These are phyloP conservation scores for Caloboletus firmus DNA, from an alignment of 1,284 basidiomycete species.

Conservation along the genomic window DNA sequence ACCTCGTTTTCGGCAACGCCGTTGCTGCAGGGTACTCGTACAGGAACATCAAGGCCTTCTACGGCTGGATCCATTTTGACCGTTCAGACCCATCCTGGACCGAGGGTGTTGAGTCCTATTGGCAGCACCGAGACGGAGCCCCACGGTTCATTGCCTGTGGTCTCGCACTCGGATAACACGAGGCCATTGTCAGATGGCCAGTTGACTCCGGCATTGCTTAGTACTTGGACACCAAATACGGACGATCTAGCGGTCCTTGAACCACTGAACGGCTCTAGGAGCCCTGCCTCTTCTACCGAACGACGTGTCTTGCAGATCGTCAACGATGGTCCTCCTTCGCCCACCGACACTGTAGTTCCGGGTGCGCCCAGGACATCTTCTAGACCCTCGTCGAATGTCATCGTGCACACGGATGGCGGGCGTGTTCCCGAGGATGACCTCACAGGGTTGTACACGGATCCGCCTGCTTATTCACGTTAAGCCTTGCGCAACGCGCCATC, in stretches of 20 bases:
- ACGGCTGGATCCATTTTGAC: constrained; percentile 40
- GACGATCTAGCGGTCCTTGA: constrained; percentile 25
- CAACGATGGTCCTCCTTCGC: constrained; percentile 29
- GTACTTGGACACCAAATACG: constrained; percentile 20
- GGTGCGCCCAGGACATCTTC: constrained; percentile 1
- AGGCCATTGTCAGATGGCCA: constrained; percentile 10
- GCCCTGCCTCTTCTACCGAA: constrained; percentile 20
- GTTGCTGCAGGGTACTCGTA: constrained; percentile 20
- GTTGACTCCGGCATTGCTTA: constrained; percentile 4
- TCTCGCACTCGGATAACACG: constrained; percentile 18
- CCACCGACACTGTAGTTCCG: constrained; percentile 12
- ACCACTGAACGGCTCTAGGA: constrained; percentile 22
- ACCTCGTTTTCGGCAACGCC: constrained; percentile 31
- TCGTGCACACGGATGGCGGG: constrained; percentile 33
- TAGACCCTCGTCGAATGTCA: constrained; percentile 10
- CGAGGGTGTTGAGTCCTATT: constrained; percentile 6
- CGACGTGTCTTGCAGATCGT: constrained; percentile 30
- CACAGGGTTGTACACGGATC: constrained; percentile 1
- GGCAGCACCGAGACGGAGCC: constrained; percentile 6
- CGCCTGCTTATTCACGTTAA: constrained; percentile 30
- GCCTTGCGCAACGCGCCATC: not conserved
- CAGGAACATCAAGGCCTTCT: constrained; percentile 43
- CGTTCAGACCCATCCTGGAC: constrained; percentile 13
- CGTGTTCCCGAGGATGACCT: constrained; percentile 5
- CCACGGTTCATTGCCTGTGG: constrained; percentile 27